Conservation (phyloP, 1,284 basidiomycete genomes). For the Irpex sp. region DNA sequence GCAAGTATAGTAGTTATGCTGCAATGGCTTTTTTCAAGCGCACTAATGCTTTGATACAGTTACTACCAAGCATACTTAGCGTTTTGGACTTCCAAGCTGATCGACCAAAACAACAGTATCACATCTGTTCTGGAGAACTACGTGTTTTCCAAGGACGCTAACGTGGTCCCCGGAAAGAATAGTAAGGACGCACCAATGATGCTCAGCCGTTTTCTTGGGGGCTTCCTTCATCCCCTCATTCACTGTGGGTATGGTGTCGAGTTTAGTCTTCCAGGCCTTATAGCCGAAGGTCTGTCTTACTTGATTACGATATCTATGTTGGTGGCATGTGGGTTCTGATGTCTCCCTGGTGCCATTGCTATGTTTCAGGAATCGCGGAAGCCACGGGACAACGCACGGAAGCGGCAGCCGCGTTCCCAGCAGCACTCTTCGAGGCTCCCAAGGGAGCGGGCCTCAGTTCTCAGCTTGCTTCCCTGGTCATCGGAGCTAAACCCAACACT, state of each 20-base stretch:
- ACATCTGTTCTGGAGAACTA: conserved; percentile 47
- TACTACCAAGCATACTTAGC: conserved; percentile 55
- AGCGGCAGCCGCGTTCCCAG: conserved; percentile 25
- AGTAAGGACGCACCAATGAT: conserved; percentile 43
- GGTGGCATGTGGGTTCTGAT: background rate
- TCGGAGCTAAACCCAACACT: conserved; percentile 12
- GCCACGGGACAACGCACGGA: conserved; percentile 28
- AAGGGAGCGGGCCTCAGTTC: conserved; percentile 13
- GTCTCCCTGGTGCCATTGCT: background rate
- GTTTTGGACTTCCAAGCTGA: conserved; percentile 50
- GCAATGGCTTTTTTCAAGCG: no score
- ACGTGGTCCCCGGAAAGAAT: conserved; percentile 32
- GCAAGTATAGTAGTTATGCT: conserved; percentile 25
- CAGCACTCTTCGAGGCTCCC: conserved; percentile 23
- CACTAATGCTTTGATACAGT: conserved; percentile 26
- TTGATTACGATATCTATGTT: background rate
- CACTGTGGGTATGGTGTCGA: conserved; percentile 63
- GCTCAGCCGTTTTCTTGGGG: conserved; percentile 56
- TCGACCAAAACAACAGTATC: conserved; percentile 25
- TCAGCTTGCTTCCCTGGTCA: conserved; percentile 18
- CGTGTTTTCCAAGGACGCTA: conserved; percentile 52
- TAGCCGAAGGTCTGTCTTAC: conserved; percentile 53
- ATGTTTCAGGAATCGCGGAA: conserved; percentile 32
- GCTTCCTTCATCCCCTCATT: conserved; percentile 63
- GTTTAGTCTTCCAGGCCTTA: conserved; percentile 57